Evolutionary conservation across 2,329 filamentous ascomycete species (phyloP).

Genomic region (Golovinomyces cichoracearum): DNA sequence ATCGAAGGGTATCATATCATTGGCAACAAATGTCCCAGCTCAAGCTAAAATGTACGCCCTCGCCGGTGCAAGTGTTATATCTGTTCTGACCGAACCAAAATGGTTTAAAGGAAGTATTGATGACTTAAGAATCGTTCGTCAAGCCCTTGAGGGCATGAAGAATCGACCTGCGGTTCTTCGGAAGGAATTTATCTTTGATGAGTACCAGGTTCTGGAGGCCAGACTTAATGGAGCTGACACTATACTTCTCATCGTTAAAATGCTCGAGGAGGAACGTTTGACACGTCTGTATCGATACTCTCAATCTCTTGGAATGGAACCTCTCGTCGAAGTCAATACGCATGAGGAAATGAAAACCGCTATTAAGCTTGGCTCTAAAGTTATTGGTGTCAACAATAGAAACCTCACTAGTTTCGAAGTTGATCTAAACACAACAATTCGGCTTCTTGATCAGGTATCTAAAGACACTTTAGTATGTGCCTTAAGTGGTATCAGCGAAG

Average conservation of each 20-base stretch:
- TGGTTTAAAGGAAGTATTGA: slow-evolving; percentile 99
- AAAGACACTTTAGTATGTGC: slow-evolving; percentile 73
- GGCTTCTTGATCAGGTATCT: slow-evolving; percentile 65
- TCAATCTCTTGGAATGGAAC: slow-evolving; percentile 79
- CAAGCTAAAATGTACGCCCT: slow-evolving; percentile 82
- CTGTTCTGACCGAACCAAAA: slow-evolving; percentile 90
- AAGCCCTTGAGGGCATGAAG: slow-evolving; percentile 70
- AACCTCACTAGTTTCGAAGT: slow-evolving; percentile 94
- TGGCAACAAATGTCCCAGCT: slow-evolving; percentile 62
- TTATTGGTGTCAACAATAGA: slow-evolving; percentile 92
- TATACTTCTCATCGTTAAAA: slow-evolving; percentile 89
- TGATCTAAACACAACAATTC: slow-evolving; percentile 72
- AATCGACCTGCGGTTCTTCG: slow-evolving; percentile 77
- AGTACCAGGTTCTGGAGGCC: slow-evolving; percentile 93
- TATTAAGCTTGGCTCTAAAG: slow-evolving; percentile 61
- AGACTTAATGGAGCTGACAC: slow-evolving; percentile 83
- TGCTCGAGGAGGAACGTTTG: slow-evolving; percentile 56
- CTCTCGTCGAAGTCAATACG: slow-evolving; percentile 87
- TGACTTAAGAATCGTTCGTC: slow-evolving; percentile 63
- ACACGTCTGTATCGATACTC: slow-evolving; percentile 70
- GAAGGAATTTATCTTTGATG: slow-evolving; percentile 94
- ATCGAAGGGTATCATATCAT: slow-evolving; percentile 80
- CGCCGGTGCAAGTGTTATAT: slow-evolving; percentile 87
- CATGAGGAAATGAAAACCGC: slow-evolving; percentile 78
- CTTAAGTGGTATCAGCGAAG: slow-evolving; percentile 72